Evolutionary conservation across 2,329 filamentous ascomycete genomes (phyloP).

Genomic region (Talaromyces sp.): DNA sequence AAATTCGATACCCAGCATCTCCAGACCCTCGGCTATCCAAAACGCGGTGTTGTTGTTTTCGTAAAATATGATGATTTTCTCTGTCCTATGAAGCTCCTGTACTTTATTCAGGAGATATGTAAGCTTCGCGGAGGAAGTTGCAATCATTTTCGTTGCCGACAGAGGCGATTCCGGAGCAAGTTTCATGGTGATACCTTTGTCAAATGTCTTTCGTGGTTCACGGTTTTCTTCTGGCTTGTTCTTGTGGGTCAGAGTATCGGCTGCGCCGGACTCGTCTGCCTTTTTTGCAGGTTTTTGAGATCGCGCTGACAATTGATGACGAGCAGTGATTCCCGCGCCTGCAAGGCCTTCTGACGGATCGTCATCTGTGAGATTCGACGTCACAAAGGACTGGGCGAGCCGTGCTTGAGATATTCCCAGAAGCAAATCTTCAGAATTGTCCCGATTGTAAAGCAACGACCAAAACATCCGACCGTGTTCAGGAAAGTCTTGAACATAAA

Average conservation of each 20-base stretch:
- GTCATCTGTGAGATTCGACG: constrained; percentile 24
- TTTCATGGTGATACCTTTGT: constrained; percentile 20
- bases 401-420: constrained; percentile 53
- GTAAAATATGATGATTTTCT: constrained; percentile 92
- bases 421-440: constrained; percentile 43
- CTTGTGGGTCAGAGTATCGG: constrained; percentile 16
- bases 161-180: constrained; percentile 47
- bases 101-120: constrained; percentile 77
- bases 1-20: constrained; percentile 60
- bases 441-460: constrained; percentile 49
- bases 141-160: constrained; percentile 58
- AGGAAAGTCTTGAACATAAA: constrained; percentile 66
- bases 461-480: constrained; percentile 55
- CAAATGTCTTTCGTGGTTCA: constrained; percentile 25
- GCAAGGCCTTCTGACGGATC: constrained; percentile 37
- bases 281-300: constrained; percentile 17
- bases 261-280: constrained; percentile 12
- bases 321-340: constrained; percentile 34
- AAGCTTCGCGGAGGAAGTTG: constrained; percentile 79
- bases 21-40: constrained; percentile 77
- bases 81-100: constrained; percentile 57
- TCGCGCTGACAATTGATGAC: constrained; percentile 21
- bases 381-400: constrained; percentile 51
- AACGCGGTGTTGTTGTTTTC: constrained; percentile 81
- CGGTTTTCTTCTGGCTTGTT: constrained; percentile 20